Base-by-base conservation (phyloP, 106 monocot genomes). In the Allium fistulosum region DNA sequence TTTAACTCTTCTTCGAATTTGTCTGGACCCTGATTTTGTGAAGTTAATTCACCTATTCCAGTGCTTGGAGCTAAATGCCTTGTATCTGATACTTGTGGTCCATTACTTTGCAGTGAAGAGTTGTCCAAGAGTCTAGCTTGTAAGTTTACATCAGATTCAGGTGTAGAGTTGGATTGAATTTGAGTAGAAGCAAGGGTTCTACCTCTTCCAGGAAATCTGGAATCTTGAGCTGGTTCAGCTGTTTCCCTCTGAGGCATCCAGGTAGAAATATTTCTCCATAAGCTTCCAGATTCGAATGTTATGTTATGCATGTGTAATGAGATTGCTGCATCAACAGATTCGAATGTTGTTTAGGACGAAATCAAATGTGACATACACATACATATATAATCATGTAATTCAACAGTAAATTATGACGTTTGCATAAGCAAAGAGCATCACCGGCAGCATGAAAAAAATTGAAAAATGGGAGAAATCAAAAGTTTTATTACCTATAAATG, bases 131-230 rank as follows among this genome's bases (percentile, higher is more conserved):
- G 84, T 63, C 89, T 86, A 57, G 83, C 82, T 69, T 92, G 92
- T 68, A 97, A 80, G 66, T 72, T 81, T 50, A 76, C 72, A 56
- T 89, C 80, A 56, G 85, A 50, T 66, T 80, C 82, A 69, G 60
- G 61, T 69, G 67, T 59, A 73, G 83, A 61, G 61, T 80, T 17
- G 58, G 80, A 49, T 47, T 78, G 78, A 66, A 71, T 81, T 78
- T 78, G 73, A 53, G 72, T 48, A 64, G 92, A 66, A 61, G 74
- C 77, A 75, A 92, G 82, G 27, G 92, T 79, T 76, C 96, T 86
- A 65, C 80, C 88, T 49, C 84, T 92, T 57, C 96, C 96, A 71
- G 92, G 96, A 73, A 97, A 97, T 72, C 96, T 88, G 17, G 78
- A 37, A 56, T 97, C 92, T 75, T 86, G 85, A 69, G 73, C 77